Evolutionary conservation across 1,139 yeast genomes (phyloP).

Genomic region (Meyerozyma carpophila): DNA sequence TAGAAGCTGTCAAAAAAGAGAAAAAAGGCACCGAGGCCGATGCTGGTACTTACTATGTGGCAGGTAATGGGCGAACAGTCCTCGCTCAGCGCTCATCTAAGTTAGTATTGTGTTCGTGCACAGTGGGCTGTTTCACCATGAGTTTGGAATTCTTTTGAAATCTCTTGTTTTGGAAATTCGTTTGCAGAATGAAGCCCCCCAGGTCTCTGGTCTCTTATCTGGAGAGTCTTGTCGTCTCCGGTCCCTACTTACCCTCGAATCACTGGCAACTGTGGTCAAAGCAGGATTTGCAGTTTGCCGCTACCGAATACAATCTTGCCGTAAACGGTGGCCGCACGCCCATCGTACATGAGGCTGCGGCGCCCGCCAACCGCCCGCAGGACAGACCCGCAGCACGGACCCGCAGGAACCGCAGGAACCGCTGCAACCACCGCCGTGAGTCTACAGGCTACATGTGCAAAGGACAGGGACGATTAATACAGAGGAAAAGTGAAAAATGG

Average conservation of each 20-base stretch:
- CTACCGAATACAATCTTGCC: slow-evolving; percentile 1
- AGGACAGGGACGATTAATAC: too few relatives aligned
- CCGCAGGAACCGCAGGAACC: neutral
- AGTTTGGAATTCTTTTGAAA: too few relatives aligned
- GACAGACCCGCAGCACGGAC: neutral
- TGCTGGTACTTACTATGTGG: neutral
- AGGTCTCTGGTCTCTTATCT: neutral
- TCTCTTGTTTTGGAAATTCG: too few relatives aligned
- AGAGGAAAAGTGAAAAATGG: too few relatives aligned
- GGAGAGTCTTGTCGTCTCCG: too few relatives aligned
- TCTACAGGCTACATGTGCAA: too few relatives aligned
- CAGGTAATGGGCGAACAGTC: neutral
- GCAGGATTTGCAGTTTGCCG: neutral
- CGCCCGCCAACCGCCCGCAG: neutral
- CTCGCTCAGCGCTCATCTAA: neutral
- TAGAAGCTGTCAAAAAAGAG: neutral
- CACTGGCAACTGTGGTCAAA: neutral
- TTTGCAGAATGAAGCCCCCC: neutral
- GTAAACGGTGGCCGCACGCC: neutral
- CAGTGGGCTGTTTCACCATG: neutral
- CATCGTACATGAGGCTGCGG: neutral
- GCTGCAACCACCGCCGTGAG: too few relatives aligned
- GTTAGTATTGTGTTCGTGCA: neutral
- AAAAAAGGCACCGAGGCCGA: neutral
- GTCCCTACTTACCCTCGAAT: neutral